Conservation (phyloP, 1,284 basidiomycete genomes). For the Ceratobasidium sp. region DNA sequence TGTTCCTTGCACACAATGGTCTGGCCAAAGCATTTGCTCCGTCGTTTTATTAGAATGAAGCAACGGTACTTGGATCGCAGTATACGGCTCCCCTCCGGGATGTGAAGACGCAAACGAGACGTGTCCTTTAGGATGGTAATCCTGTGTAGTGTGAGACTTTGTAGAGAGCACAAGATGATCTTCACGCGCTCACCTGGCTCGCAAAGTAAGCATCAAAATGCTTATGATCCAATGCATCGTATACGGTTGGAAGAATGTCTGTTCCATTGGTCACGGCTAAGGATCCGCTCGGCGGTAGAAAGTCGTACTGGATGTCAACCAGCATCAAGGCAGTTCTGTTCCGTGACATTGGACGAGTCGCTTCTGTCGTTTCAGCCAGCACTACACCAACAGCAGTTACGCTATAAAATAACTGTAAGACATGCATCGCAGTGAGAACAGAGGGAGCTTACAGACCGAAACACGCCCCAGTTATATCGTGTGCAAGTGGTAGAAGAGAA, state of each 20-base stretch:
- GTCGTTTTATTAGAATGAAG: slow-evolving; percentile 58
- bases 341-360: slow-evolving; percentile 21
- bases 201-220: slow-evolving; percentile 65
- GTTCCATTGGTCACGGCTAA: slow-evolving; percentile 67
- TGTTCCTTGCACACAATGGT: slow-evolving; percentile 67
- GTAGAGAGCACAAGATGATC: too few relatives aligned
- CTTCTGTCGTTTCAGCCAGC: neutral
- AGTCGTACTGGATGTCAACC: slow-evolving; percentile 75
- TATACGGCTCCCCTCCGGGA: slow-evolving; percentile 59
- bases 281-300: slow-evolving; percentile 70
- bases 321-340: slow-evolving; percentile 63
- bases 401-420: slow-evolving; percentile 17
- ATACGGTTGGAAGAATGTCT: slow-evolving; percentile 63
- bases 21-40: slow-evolving; percentile 70
- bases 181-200: slow-evolving; percentile 58
- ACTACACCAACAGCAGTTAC: neutral
- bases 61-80: slow-evolving; percentile 58
- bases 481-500: slow-evolving; percentile 35
- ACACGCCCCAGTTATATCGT: slow-evolving; percentile 1
- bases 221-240: slow-evolving; percentile 62
- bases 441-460: slow-evolving; percentile 8
- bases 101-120: slow-evolving; percentile 75
- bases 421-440: slow-evolving; percentile 18
- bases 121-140: slow-evolving; percentile 67
- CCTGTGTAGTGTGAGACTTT: slow-evolving; percentile 43